Base-by-base conservation (phyloP, 176 grass and related monocot genomes). In the Microstegium vimineum region DNA sequence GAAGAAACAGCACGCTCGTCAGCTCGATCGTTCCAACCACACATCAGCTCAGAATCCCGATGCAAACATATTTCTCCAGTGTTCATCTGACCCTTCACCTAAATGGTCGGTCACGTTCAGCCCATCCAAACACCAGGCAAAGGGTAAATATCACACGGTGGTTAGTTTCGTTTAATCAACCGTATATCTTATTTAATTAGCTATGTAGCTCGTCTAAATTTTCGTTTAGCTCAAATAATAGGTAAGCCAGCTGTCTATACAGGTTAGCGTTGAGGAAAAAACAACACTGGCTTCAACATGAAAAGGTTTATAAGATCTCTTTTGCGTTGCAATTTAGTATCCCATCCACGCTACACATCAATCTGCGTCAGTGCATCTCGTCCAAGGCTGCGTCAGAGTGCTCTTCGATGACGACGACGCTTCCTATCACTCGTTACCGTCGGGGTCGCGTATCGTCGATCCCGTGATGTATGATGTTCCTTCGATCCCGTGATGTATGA, bases 1-100 rank as follows among this genome's bases (percentile, higher is more conserved):
- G 41, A 65, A 78, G 83, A 47, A 79, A 64, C 76, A 18, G 11
- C 66, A 63, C 70, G 30, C 10, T n/a, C n/a, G n/a, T n/a, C n/a
- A n/a, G n/a, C n/a, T n/a, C n/a, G n/a, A n/a, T 43, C 43, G 25
- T 36, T 17, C 12, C 35, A 35, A 6, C 22, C 22, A 36, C 54
- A 14, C 46, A 32, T 40, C 30, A 75, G 43, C 13, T 22, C 4
- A 17, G 49, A 77, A 77, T 60, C 74, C 27, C 22, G 27, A 86
- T 56, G 61, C 37, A 86, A 42, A 47, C 49, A 25, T 41, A 8
- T 34, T 25, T 34, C 20, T 43, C 17, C 7, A 27, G 62, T 1
- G 30, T 33, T 68, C 33, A 18, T 36, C 64, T 56, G 25, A 27
- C 9, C 30, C n/a, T n/a, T n/a, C n/a, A n/a, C 47, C 46, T 52